phyloP scores from a whole-genome alignment of 2,329 filamentous ascomycete genomes.

The Microascus cirrosus region DNA sequence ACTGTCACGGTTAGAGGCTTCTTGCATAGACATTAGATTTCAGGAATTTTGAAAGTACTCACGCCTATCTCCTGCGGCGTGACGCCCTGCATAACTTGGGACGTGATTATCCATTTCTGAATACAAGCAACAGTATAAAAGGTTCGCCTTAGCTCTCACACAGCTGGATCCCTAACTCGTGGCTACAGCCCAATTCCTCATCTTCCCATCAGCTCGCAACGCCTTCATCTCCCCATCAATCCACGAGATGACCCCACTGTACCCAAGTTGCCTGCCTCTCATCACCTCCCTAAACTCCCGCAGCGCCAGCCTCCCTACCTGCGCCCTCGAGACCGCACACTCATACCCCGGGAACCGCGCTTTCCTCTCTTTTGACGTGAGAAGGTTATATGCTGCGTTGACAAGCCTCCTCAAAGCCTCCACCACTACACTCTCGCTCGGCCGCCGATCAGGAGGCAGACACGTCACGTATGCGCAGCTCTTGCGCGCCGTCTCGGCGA shows the following conservation, averaged over 20 bases:
- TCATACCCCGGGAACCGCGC: constrained; percentile 36
- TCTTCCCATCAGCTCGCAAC: not conserved
- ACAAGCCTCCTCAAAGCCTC: constrained; percentile 49
- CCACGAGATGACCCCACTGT: constrained; percentile 56
- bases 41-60: no score
- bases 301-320: constrained; percentile 30
- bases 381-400: constrained; percentile 50
- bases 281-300: constrained; percentile 62
- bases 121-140: not conserved
- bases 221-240: constrained; percentile 37
- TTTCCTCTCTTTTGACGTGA: constrained; percentile 43
- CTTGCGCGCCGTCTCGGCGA: constrained; percentile 69
- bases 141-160: not conserved
- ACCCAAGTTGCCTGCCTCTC: constrained; percentile 58
- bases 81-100: no score
- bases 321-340: constrained; percentile 27
- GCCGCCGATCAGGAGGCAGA: constrained; percentile 45
- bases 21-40: no score
- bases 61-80: no score
- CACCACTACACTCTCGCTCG: constrained; percentile 48
- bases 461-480: constrained; percentile 51
- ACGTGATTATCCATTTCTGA: no score
- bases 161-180: not conserved
- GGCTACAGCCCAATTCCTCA: not conserved
- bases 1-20: no score